Conservation (phyloP, 768 basidiomycete genomes). For the Kwoniella pini region DNA sequence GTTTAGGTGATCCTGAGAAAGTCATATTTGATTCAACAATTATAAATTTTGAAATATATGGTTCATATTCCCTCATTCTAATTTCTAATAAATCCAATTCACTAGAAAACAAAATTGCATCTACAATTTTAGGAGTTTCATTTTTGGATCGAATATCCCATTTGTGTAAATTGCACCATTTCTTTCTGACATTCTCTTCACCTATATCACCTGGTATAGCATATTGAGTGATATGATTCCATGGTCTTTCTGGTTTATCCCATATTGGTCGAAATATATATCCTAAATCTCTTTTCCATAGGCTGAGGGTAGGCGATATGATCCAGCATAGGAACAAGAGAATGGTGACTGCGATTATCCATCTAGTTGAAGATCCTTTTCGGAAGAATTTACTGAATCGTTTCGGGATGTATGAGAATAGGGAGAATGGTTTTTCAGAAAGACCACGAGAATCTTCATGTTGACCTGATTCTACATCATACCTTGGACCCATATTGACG, state of each 20-base stretch:
- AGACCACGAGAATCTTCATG: too few relatives aligned
- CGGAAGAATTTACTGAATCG: neutral
- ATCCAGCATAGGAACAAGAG: neutral
- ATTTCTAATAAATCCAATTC: conserved; percentile 45
- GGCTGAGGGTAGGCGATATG: neutral
- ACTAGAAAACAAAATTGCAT: conserved; percentile 33
- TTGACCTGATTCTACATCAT: neutral
- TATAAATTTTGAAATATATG: conserved; percentile 28
- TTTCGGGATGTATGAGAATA: too few relatives aligned
- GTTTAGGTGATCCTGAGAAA: conserved; percentile 32
- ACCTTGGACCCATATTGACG: neutral
- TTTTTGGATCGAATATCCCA: conserved; percentile 4
- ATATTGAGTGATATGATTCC: conserved; percentile 20
- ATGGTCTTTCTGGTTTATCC: conserved; percentile 23
- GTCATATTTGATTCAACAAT: conserved; percentile 37
- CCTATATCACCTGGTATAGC: neutral
- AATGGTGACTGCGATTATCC: neutral
- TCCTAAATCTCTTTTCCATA: conserved; percentile 23
- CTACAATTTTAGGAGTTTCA: conserved; percentile 13
- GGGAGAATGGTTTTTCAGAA: too few relatives aligned
- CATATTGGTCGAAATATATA: conserved; percentile 32
- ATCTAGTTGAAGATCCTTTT: neutral
- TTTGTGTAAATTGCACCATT: conserved; percentile 28
- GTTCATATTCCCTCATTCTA: conserved; percentile 31
- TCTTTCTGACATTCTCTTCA: neutral